These are phyloP conservation scores for Knoxdaviesia capensis DNA, from an alignment of 2,329 filamentous ascomycete genomes.

Conservation along the genomic window DNA sequence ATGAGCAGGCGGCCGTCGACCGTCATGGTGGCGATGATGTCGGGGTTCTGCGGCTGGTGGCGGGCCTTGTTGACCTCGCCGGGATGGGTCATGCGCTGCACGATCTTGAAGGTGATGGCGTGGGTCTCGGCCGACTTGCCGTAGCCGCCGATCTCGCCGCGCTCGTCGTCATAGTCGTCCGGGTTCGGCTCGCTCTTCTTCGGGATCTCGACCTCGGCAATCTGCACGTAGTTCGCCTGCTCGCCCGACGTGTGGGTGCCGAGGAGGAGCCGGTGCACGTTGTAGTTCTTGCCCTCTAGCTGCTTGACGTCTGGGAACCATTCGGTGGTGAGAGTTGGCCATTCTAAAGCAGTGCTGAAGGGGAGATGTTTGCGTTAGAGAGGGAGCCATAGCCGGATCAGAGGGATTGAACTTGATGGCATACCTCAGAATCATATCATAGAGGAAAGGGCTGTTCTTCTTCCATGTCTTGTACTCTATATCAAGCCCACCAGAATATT, in stretches of 20 bases:
- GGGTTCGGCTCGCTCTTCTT: conserved; percentile 56
- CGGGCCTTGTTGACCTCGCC: conserved; percentile 97
- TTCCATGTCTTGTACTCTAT: conserved; percentile 99
- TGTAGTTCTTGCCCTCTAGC: conserved; percentile 70
- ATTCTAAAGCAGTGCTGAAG: conserved; percentile 68
- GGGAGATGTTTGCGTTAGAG: conserved; percentile 2
- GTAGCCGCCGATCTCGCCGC: conserved; percentile 85
- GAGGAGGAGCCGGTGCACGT: conserved; percentile 71
- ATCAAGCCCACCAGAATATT: conserved; percentile 1
- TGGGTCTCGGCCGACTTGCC: conserved; percentile 52
- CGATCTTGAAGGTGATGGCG: conserved; percentile 70
- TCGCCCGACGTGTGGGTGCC: conserved; percentile 86
- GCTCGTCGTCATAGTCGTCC: conserved; percentile 76
- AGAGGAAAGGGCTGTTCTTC: conserved; percentile 96
- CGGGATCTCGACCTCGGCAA: conserved; percentile 84
- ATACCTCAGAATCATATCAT: conserved; percentile 84
- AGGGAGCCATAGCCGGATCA: neutral
- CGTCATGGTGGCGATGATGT: conserved; percentile 86
- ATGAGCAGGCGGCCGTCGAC: conserved; percentile 75
- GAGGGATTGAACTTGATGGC: neutral
- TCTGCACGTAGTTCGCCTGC: conserved; percentile 79
- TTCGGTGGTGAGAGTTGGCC: conserved; percentile 92
- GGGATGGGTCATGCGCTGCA: conserved; percentile 91
- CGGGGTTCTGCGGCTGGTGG: conserved; percentile 93
- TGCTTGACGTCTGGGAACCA: conserved; percentile 94